Evolutionary conservation across 2,329 filamentous ascomycete genomes (phyloP), one percentile per base, ranked within the genome.

Genomic region (Tolypocladium inflatum): DNA sequence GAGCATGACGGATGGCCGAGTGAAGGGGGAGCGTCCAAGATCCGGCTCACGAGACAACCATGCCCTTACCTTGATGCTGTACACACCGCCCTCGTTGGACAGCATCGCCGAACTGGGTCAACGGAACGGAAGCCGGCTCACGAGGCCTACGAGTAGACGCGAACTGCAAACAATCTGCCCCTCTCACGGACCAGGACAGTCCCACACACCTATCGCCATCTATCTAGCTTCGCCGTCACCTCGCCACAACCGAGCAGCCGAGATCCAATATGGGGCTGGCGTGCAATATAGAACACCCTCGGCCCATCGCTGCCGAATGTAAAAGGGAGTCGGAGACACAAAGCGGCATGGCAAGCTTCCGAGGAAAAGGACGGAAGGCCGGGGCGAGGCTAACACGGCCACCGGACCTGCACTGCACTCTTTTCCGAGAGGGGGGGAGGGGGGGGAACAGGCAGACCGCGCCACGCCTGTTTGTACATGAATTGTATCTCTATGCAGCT

Each of bases 401-500:
- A 1, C 26, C 17, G 2, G 7, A 30, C 26, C 7, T 50, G 15
- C 45, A 19, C 23, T 30, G 23, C 23, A 8, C 15, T 8, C 8
- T 10, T 13, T 35, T 35, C 7, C n/a, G n/a, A n/a, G n/a, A n/a
- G n/a, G n/a, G n/a, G n/a, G n/a, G n/a, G n/a, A n/a, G n/a, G 19
- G 17, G 17, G 17, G 37, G 37, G 30, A 10, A 35, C n/a, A 19
- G 48, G 57, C 59, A 60, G 39, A 33, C 23, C 33, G n/a, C 26
- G 11, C 19, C 8, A 42, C 11, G 55, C 59, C 48, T 50, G 17
- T 57, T 55, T 63, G 57, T 60, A 61, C 62, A 65, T 67, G 64
- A 62, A 67, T 64, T 65, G 61, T 60, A 54, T 62, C 62, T 66
- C 61, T 64, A 68, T 63, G 62, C 63, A 66, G 65, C 67, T 68